These are phyloP conservation scores for Fraxinus nigra DNA, from an alignment of 305 asterid genomes.

Conservation along the genomic window DNA sequence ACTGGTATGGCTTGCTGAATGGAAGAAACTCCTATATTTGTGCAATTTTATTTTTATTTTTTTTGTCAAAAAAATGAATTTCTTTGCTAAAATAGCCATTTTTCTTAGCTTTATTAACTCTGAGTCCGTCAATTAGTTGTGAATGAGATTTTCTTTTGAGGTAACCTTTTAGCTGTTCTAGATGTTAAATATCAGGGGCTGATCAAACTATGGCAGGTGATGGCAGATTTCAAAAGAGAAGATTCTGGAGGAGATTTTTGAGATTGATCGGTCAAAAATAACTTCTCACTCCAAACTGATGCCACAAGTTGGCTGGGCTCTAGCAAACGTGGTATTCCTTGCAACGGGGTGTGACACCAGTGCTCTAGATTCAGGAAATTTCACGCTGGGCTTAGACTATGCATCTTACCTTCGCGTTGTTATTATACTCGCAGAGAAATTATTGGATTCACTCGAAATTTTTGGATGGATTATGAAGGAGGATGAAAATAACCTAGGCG, in stretches of 20 bases:
- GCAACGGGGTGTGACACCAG: slow-evolving; percentile 51
- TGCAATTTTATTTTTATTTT: neutral
- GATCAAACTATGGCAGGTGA: slow-evolving; percentile 91
- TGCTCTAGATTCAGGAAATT: slow-evolving; percentile 53
- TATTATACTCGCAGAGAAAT: slow-evolving; percentile 56
- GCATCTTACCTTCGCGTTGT: slow-evolving; percentile 64
- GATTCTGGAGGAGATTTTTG: slow-evolving; percentile 61
- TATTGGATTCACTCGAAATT: slow-evolving; percentile 56
- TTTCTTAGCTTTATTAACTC: neutral
- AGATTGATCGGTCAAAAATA: slow-evolving; percentile 48
- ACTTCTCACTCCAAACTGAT: slow-evolving; percentile 39
- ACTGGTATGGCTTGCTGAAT: slow-evolving; percentile 64
- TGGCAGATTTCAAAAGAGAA: slow-evolving; percentile 83
- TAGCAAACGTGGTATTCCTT: slow-evolving; percentile 74
- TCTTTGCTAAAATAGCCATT: slow-evolving; percentile 12
- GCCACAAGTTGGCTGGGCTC: slow-evolving; percentile 85
- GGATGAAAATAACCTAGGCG: slow-evolving; percentile 45
- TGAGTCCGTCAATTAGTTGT: slow-evolving; percentile 3
- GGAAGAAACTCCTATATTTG: slow-evolving; percentile 10
- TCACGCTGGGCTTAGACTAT: slow-evolving; percentile 54
- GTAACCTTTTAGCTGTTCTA: slow-evolving; percentile 22
- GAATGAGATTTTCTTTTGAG: slow-evolving; percentile 18
- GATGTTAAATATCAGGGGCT: slow-evolving; percentile 47
- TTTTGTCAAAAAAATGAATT: neutral
- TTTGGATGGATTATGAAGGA: slow-evolving; percentile 36